A percentile compares a stretch with the other conserved stretches of the same genome.
phyloP scores from a whole-genome alignment of 2,329 filamentous ascomycete genomes.

The Diaporthe destruens region DNA sequence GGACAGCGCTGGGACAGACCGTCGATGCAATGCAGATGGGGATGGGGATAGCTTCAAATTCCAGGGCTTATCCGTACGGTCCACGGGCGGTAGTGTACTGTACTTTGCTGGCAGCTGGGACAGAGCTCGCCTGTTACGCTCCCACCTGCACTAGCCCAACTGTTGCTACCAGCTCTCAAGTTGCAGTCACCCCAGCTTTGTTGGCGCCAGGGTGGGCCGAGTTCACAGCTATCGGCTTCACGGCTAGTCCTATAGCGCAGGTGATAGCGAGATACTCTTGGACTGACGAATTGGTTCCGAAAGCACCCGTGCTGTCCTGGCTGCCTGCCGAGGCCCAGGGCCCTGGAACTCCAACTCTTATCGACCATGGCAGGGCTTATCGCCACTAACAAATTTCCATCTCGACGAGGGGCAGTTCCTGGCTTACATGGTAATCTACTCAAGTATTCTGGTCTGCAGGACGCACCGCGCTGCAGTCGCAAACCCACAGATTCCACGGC shows the following conservation, averaged over 20 bases:
- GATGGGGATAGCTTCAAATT: conserved; percentile 32
- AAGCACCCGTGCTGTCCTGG: conserved; percentile 20
- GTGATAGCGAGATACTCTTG: background rate
- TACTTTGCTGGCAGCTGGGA: conserved; percentile 23
- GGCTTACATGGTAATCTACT: conserved; percentile 5
- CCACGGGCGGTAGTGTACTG: conserved; percentile 7
- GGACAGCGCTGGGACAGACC: conserved; percentile 16
- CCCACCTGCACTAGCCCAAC: background rate
- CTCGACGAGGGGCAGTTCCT: conserved; percentile 26
- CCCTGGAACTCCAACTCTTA: conserved; percentile 8
- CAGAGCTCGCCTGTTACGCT: conserved; percentile 16
- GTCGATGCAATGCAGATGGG: conserved; percentile 11
- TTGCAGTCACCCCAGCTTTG: conserved; percentile 2
- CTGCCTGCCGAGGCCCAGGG: conserved; percentile 27
- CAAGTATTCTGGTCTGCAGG: background rate
- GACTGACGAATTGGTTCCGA: background rate
- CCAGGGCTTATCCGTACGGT: conserved; percentile 27
- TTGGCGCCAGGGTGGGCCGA: conserved; percentile 8
- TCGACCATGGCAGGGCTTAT: conserved; percentile 16
- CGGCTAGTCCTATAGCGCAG: background rate
- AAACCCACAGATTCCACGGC: background rate
- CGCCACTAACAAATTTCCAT: conserved; percentile 36
- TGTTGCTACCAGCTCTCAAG: conserved; percentile 18
- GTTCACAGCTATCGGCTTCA: background rate
- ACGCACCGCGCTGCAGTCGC: background rate